phyloP scores from a whole-genome alignment of 73 alveolate species.

The Paramecium tetraurelia region DNA sequence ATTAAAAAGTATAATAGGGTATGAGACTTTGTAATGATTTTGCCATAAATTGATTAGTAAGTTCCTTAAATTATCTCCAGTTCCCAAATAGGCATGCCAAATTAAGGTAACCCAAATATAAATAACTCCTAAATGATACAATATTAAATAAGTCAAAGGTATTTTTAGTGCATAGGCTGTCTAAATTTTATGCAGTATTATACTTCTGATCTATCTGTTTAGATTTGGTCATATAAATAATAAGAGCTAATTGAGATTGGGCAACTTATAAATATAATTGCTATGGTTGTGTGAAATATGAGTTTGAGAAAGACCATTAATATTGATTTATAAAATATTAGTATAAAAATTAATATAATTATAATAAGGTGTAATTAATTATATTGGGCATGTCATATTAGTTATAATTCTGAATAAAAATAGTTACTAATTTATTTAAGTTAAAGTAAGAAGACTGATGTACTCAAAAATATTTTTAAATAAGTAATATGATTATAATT shows the following conservation, averaged over 20 bases:
- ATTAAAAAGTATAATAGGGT: neutral
- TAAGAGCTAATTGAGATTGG: neutral
- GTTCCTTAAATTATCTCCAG: neutral
- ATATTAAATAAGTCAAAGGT: constrained; percentile 14
- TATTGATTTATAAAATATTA: neutral
- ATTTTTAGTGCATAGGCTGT: neutral
- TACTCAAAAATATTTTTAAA: neutral
- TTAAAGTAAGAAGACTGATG: neutral
- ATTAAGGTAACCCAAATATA: neutral
- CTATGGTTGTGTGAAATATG: neutral
- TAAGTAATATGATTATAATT: no score
- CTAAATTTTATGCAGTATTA: neutral
- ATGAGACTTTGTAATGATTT: neutral
- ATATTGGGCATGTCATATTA: neutral
- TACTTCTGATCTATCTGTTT: constrained; percentile 12
- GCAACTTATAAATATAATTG: neutral
- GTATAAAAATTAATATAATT: neutral
- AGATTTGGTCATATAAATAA: neutral
- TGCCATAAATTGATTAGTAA: neutral
- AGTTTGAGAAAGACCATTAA: constrained; percentile 13
- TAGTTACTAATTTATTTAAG: neutral
- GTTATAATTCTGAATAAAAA: neutral
- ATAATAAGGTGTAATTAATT: neutral
- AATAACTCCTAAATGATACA: neutral
- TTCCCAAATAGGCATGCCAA: constrained; percentile 12